Evolutionary conservation across 2,329 filamentous ascomycete genomes (phyloP), one percentile per base, ranked within the genome.

Genomic region (Annulohypoxylon truncatum): DNA sequence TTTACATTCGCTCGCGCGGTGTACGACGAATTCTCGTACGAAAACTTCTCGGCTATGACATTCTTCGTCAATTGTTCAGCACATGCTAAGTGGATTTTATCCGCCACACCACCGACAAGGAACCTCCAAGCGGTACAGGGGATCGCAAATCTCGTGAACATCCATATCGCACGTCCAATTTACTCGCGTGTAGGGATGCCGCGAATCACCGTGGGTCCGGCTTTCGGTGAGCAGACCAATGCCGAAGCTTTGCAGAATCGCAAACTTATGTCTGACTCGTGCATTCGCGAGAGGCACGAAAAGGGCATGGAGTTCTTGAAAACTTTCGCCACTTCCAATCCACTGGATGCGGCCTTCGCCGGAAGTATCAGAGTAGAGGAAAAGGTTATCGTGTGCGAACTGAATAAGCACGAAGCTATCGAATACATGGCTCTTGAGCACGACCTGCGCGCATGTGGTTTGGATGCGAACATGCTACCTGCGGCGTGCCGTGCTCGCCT

Each of bases 21-120:
- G 8, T 79, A 79, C 67, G 82, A 83, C 60, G 82, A 83, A 63
- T 82, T 80, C 66, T 81, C 81, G 0, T 83, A 82, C 60, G 70
- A 77, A 35, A 76, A 80, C 22, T 61, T 63, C 2, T 26, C 62
- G 2, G 71, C 78, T 2, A 66, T 72, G 0, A 68, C 76, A 6
- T 82, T 83, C 66, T 69, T 82, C 20, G 66, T 68, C 15, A 72
- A 76, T 7, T 70, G 70, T 5, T 54, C 74, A 0, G 76, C 81
- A 3, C 66, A 64, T 20, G 73, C 78, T 7, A 82, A 81, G 54
- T 83, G 81, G 81, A 74, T 82, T 29, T 72, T 83, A 1, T 83
- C 81, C 0, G 82, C 79, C 1, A 83, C 82, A 0, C 81, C 81
- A 0, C 79, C 79, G 1, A 73, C 79, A 0, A 69, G 71, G 3